A percentile compares a stretch with the other conserved stretches of the same genome.
phyloP scores from a whole-genome alignment of 2,329 filamentous ascomycete genomes.

The Septoria petroselini region DNA sequence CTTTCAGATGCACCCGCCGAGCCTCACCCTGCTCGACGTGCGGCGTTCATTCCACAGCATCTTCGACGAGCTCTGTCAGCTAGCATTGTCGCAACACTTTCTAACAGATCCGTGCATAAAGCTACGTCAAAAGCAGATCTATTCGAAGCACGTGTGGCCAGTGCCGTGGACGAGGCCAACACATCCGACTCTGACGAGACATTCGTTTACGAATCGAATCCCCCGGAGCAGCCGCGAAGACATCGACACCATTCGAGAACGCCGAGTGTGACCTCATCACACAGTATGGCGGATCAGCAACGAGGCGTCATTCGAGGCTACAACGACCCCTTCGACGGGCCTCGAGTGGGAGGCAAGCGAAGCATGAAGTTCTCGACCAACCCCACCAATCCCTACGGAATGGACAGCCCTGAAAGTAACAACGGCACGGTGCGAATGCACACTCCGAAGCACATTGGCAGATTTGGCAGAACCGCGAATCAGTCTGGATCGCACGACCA shows the following conservation, averaged over 20 bases:
- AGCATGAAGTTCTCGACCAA: slow-evolving; percentile 94
- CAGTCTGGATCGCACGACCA: slow-evolving; percentile 70
- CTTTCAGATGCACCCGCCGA: too few relatives aligned
- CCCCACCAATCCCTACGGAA: slow-evolving; percentile 53
- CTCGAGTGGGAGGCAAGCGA: slow-evolving; percentile 70
- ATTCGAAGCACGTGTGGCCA: slow-evolving; percentile 95
- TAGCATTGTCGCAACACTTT: slow-evolving; percentile 26
- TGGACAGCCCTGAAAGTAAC: slow-evolving; percentile 45
- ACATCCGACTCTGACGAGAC: slow-evolving; percentile 98
- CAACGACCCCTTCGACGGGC: slow-evolving; percentile 61
- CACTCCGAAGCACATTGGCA: slow-evolving; percentile 76
- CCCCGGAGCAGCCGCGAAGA: slow-evolving; percentile 58
- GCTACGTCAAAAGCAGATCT: slow-evolving; percentile 95
- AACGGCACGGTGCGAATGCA: slow-evolving; percentile 51
- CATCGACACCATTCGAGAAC: slow-evolving; percentile 90
- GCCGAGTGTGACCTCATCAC: slow-evolving; percentile 81
- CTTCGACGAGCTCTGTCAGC: slow-evolving; percentile 14
- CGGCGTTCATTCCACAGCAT: neutral
- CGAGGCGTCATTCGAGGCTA: slow-evolving; percentile 59
- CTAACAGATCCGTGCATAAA: slow-evolving; percentile 43
- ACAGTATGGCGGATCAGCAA: slow-evolving; percentile 63
- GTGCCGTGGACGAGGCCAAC: slow-evolving; percentile 90
- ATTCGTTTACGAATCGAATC: slow-evolving; percentile 98
- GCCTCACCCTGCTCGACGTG: neutral
- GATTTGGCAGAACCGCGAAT: slow-evolving; percentile 69